These are phyloP conservation scores for Solanum chacoense DNA, from an alignment of 305 asterid genomes.

Conservation along the genomic window DNA sequence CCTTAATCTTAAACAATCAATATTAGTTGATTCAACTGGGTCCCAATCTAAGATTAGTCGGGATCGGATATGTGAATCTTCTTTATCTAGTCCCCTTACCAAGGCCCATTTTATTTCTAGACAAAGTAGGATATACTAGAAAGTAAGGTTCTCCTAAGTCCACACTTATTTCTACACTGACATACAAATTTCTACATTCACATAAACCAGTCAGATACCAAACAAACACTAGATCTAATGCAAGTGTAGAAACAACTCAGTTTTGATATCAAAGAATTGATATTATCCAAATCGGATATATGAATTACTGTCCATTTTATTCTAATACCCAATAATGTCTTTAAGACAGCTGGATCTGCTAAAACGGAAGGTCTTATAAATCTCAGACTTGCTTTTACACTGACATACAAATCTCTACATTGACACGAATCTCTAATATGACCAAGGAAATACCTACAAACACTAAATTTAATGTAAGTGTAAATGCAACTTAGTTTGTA, in stretches of 20 bases:
- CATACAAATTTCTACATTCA: neutral
- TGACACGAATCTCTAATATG: neutral
- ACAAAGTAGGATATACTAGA: neutral
- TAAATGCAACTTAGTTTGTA: neutral
- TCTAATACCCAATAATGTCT: neutral
- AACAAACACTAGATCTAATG: neutral
- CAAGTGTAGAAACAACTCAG: neutral
- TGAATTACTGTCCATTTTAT: neutral
- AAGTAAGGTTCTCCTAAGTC: neutral
- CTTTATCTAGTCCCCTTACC: neutral
- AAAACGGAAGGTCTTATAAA: neutral
- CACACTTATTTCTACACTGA: neutral
- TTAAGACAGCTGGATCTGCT: neutral
- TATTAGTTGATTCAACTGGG: neutral
- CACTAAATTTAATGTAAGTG: neutral
- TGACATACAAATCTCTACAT: neutral
- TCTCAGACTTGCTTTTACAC: neutral
- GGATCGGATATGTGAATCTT: neutral
- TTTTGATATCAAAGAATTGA: neutral
- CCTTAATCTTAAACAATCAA: neutral
- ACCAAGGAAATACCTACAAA: neutral
- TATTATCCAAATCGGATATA: neutral
- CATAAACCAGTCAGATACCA: neutral
- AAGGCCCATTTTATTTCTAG: neutral
- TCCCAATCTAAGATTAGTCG: neutral